Conservation (phyloP, 1,284 basidiomycete species). For the Pterula multifida region DNA sequence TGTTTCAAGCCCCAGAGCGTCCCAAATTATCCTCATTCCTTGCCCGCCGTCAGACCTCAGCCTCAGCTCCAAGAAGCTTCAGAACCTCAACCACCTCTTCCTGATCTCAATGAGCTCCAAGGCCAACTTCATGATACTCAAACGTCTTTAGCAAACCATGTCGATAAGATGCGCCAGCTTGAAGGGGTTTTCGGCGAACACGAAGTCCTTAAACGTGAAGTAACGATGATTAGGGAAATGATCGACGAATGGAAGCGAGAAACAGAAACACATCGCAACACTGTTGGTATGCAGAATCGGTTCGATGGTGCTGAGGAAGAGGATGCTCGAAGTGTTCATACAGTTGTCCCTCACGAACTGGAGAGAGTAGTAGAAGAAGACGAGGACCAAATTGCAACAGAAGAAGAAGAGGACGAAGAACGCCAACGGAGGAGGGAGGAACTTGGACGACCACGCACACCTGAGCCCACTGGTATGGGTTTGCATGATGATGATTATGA, state of each 20-base stretch:
- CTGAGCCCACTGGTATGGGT: constrained; percentile 63
- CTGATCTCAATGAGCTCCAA: constrained; percentile 42
- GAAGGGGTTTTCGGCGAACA: constrained; percentile 83
- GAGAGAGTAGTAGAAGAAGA: constrained; percentile 69
- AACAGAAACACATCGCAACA: constrained; percentile 25
- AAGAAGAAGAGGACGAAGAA: constrained; percentile 28
- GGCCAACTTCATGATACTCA: constrained; percentile 82
- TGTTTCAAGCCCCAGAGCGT: constrained; percentile 38
- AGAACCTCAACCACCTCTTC: constrained; percentile 9
- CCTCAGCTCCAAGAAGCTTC: constrained; percentile 27
- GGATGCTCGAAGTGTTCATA: constrained; percentile 46
- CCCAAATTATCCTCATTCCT: constrained; percentile 44
- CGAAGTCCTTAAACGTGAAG: constrained; percentile 75
- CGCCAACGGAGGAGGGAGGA: constrained; percentile 39
- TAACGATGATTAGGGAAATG: constrained; percentile 58
- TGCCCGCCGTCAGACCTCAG: constrained; percentile 55
- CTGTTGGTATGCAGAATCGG: constrained; percentile 23
- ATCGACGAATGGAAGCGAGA: constrained; percentile 32
- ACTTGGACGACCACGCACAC: constrained; percentile 58
- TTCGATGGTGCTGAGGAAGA: constrained; percentile 34
- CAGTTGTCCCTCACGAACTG: constrained; percentile 54
- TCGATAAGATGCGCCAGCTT: constrained; percentile 78
- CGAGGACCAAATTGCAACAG: constrained; percentile 40
- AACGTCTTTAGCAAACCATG: constrained; percentile 62
- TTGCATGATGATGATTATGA: constrained; percentile 37